These are phyloP conservation scores for Elsinoe australis DNA, from an alignment of 2,329 filamentous ascomycete genomes.

Conservation along the genomic window DNA sequence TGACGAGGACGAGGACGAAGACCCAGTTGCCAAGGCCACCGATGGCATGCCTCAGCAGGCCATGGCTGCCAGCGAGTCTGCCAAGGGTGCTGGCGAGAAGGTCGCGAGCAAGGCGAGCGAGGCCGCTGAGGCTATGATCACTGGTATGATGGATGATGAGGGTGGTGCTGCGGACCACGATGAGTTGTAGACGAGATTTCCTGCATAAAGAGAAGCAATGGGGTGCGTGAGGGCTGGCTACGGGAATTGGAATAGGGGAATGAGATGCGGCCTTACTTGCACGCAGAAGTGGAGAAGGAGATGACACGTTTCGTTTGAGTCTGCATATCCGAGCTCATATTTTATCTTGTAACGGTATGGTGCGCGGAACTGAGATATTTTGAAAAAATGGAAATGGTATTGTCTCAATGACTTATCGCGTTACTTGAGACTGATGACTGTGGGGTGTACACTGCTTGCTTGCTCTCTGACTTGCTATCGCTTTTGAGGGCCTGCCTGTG, in stretches of 20 bases:
- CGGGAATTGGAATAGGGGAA: neutral
- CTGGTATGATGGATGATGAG: conserved; percentile 19
- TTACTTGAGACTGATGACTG: too few species aligned
- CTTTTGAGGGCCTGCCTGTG: too few species aligned
- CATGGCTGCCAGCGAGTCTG: conserved; percentile 30
- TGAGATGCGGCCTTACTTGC: neutral
- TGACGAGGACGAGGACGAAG: conserved; percentile 46
- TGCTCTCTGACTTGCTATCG: too few species aligned
- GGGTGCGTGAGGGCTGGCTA: neutral
- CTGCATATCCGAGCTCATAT: too few species aligned
- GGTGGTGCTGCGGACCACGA: conserved; percentile 49
- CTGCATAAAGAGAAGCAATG: neutral
- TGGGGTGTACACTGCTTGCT: too few species aligned
- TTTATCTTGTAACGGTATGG: neutral
- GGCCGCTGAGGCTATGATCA: conserved; percentile 29
- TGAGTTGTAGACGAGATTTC: conserved; percentile 58
- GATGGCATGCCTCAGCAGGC: conserved; percentile 42
- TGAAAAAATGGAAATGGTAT: conserved; percentile 12
- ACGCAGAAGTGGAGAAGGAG: too few species aligned
- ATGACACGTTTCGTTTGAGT: too few species aligned
- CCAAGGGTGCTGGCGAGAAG: conserved; percentile 26
- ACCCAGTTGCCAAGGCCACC: conserved; percentile 36
- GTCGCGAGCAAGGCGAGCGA: conserved; percentile 30
- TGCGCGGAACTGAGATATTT: neutral
- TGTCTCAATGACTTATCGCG: conserved; percentile 1